A percentile compares a stretch with the other conserved stretches of the same genome.
Conservation (phyloP, 208 protist species). For the Trypanosoma mega region DNA sequence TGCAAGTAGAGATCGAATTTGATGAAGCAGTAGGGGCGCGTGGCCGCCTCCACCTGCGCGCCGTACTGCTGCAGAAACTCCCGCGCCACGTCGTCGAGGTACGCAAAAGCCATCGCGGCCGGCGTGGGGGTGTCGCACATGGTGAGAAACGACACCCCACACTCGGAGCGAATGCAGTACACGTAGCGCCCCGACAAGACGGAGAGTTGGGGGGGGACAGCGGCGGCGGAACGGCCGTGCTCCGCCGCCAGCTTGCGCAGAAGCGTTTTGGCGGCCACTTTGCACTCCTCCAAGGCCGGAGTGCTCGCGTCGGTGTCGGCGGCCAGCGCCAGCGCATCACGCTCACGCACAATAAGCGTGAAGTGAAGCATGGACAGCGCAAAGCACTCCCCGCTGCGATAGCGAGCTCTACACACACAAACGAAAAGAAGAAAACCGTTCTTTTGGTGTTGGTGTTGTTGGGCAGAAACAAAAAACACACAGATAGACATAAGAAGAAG, state of each 20-base stretch:
- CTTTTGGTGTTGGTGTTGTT: background rate
- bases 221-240: conserved; percentile 5
- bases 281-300: conserved; percentile 28
- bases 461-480: conserved; percentile 12
- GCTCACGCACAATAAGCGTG: conserved; percentile 35
- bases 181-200: conserved; percentile 26
- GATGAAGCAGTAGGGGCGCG: conserved; percentile 47
- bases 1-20: conserved; percentile 48
- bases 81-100: conserved; percentile 32
- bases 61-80: conserved; percentile 45
- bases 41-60: conserved; percentile 26
- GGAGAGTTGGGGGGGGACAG: conserved; percentile 20
- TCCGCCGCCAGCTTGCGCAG: conserved; percentile 26
- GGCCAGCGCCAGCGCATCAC: conserved; percentile 34
- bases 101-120: conserved; percentile 24
- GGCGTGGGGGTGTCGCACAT: conserved; percentile 29
- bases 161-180: conserved; percentile 32
- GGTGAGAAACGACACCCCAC: conserved; percentile 27
- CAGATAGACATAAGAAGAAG: conserved; percentile 7
- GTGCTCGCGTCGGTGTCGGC: conserved; percentile 31
- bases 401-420: background rate
- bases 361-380: conserved; percentile 34
- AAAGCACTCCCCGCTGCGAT: background rate
- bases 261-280: conserved; percentile 29
- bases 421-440: background rate